Evolutionary conservation across 768 basidiomycete species (phyloP), one percentile per base, ranked within the genome.

Genomic region (Nidularia pulvinata): DNA sequence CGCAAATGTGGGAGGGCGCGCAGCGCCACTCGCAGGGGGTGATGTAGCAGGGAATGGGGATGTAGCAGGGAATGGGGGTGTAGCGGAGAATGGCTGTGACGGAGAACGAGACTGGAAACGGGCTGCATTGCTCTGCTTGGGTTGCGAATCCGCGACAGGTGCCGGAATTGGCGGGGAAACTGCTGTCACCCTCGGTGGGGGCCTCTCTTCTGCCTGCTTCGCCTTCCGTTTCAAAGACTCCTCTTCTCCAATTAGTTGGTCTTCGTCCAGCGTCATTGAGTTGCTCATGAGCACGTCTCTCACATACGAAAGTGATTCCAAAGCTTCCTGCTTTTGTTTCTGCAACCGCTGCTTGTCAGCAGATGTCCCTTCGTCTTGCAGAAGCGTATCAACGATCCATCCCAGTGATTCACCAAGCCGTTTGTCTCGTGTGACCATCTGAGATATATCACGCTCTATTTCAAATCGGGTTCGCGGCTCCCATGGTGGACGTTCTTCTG

Each of bases 251-350:
- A 85, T 70, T 42, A 93, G 70, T 47, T 86, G 77, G 30, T 84
- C 83, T 42, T 88, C 84, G 19, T 93, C 91, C 44, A 93, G 64
- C 25, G 77, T 72, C 32, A 68, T 68, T 7, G 74, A 68, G 51
- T 76, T 75, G 35, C 83, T 82, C 55, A 80, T 76, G 39, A 94
- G 71, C 13, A 91, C 76, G 58, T 93, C 91, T 57, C 89, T 78
- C 53, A 92, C 85, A 68, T 93, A 90, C 9, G 88, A 77, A 37
- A 94, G 71, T 9, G 86, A 85, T 61, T 91, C 89, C 48, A 94
- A 64, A 0, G 92, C 88, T 65, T 91, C 88, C 36, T 72, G 71
- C 60, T 75, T 79, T 55, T 80, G 74, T 42, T 65, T 71, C 55
- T 71, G 63, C 58, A 76, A 59, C 52, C 71, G 68, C 57, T 71